These are phyloP conservation scores for Lentinula raphanica DNA, from an alignment of 768 basidiomycete genomes.

Conservation along the genomic window DNA sequence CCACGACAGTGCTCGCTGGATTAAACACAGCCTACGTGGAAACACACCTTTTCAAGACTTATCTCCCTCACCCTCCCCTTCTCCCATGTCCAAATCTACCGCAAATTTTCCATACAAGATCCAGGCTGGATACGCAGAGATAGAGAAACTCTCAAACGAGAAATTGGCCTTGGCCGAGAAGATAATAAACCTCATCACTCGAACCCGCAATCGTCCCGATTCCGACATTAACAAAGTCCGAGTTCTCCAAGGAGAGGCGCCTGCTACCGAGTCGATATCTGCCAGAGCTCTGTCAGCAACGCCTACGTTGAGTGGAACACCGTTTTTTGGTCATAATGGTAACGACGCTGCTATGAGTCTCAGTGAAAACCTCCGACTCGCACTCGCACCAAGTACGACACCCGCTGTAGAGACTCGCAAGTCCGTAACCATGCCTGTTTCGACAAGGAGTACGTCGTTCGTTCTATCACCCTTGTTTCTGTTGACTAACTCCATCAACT, in stretches of 20 bases:
- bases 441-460: constrained; percentile 35
- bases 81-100: constrained; percentile 33
- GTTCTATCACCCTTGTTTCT: not conserved
- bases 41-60: constrained; percentile 2
- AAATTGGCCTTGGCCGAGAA: constrained; percentile 43
- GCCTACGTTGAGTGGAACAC: not conserved
- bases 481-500: not conserved
- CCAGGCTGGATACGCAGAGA: constrained; percentile 38
- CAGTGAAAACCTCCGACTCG: not conserved
- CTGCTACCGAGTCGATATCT: constrained; percentile 11
- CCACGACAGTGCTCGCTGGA: constrained; percentile 43
- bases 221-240: constrained; percentile 42
- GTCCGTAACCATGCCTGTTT: constrained; percentile 21
- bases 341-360: not conserved
- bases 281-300: not conserved
- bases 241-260: constrained; percentile 42
- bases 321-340: not conserved
- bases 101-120: constrained; percentile 36
- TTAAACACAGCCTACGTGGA: constrained; percentile 38
- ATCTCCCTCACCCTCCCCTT: constrained; percentile 23
- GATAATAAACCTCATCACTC: constrained; percentile 42
- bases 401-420: constrained; percentile 8
- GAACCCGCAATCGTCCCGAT: constrained; percentile 45
- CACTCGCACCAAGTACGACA: not conserved
- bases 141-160: constrained; percentile 38